Evolutionary conservation across 805 yeast genomes (phyloP), one percentile per base, ranked within the genome.

Genomic region (Kodamaea nitidulidarum): DNA sequence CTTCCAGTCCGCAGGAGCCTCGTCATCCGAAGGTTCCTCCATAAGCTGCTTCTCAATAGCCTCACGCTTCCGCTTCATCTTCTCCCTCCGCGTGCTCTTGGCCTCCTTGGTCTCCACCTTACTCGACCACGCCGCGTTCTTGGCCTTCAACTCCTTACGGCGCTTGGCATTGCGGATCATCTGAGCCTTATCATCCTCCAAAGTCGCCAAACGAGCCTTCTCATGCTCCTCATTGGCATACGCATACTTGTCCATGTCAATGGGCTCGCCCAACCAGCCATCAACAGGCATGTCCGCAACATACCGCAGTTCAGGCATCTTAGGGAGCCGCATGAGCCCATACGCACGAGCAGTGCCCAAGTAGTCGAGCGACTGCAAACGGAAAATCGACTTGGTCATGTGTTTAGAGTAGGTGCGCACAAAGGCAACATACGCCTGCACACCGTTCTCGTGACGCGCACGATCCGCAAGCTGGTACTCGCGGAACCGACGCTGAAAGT

Each of bases 381-480:
- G 70, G 66, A 93, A 93, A 12, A 93, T 91, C 0, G 97, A 88
- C 4, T 82, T 67, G 0, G 96, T 95, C 9, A 83, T 62, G 61
- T 93, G 99, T 55, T 88, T 90, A 10, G 88, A 76, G 56, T 93
- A 93, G 55, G 85, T 85, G 41, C 84, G 74, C 2, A 88, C 73
- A 54, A 80, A 91, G 1, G 88, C 88, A 27, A 93, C 95, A 55
- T 81, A 91, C 5, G 96, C 73, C 46, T 77, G 71, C 0, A 91
- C 68, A 0, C 93, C 91, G 15, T 76, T 71, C 48, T 93, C 98
- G 58, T 88, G 93, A 42, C 88, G 71, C 0, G 80, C 80, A 41
- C 97, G 65, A 55, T 91, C 98, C 20, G 68, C 70, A 15, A 84
- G 57, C 29, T 87, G 60, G 84, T 84, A 91, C 2, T 65, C 45